Base-by-base conservation (phyloP, 306 rosid species). In the Arachis hypogaea region DNA sequence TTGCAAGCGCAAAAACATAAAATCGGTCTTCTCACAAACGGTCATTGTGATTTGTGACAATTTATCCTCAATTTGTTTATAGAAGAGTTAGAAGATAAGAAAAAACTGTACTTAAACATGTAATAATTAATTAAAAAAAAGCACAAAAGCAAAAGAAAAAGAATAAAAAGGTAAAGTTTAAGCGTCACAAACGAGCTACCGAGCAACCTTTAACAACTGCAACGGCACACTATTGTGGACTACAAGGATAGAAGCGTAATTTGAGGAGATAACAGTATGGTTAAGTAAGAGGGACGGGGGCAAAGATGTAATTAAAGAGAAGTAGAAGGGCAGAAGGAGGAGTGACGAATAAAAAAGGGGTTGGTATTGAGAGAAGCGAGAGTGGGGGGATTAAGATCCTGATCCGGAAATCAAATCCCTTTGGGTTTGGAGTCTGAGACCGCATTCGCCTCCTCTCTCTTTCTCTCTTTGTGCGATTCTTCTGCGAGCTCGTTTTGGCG, bases 401-500 rank as follows among this genome's bases (percentile, higher is more conserved):
- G 62, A 66, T 47, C 61, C 69, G 55, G 72, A n/a, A 45, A 63
- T 47, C 62, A 55, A 47, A 10, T 36, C 68, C 14, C 57, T 11
- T 11, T 49, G 18, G 36, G 43, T 43, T 36, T n/a, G 46, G 22
- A 38, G 56, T 11, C 49, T 47, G 61, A 59, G 59, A 30, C 7
- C 38, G 41, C 43, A 12, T 6, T 14, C 28, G 2, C 14, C 52
- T 12, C 3, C 49, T 45, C 51, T 46, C 38, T 33, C 49, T 45
- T 11, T 46, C 38, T 33, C 43, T 57, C 54, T 54, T 63, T 11
- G 52, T 59, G 38, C 8, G 18, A 29, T 30, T 33, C 38, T 33
- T 33, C 11, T 12, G 28, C 58, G 7, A 33, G 49, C 3, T 33
- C 68, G 7, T 10, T 80, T 86, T 76, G 75, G 84, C 83, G 83